phyloP scores from a whole-genome alignment of 768 basidiomycete genomes.

The Atractiella rhizophila region DNA sequence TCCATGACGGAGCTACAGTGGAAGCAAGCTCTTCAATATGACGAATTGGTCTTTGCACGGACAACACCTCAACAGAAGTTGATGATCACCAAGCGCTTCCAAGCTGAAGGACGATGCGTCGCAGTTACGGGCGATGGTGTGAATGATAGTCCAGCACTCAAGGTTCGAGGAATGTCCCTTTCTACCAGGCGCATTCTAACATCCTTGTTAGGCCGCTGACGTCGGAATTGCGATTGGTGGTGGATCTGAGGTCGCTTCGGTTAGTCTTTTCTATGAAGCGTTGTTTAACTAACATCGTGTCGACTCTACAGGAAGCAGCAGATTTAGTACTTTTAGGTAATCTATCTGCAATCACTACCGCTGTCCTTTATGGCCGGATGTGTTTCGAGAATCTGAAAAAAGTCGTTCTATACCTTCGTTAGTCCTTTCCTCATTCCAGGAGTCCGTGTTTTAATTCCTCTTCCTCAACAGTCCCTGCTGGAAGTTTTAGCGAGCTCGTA shows the following conservation, averaged over 20 bases:
- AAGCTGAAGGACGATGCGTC: slow-evolving; percentile 17
- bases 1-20: slow-evolving; percentile 21
- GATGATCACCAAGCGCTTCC: slow-evolving; percentile 21
- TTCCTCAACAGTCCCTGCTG: slow-evolving; percentile 29
- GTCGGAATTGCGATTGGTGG: no score
- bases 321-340: slow-evolving; percentile 37
- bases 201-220: no score
- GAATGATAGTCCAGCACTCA: slow-evolving; percentile 6
- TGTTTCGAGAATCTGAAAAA: slow-evolving; percentile 36
- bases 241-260: no score
- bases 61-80: slow-evolving; percentile 27
- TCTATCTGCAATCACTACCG: slow-evolving; percentile 52
- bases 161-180: no score
- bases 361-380: slow-evolving; percentile 28
- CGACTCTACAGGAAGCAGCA: no score
- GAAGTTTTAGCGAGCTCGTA: slow-evolving; percentile 38
- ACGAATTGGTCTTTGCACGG: slow-evolving; percentile 34
- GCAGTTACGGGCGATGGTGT: slow-evolving; percentile 20
- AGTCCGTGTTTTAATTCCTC: neutral
- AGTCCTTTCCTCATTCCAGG: neutral
- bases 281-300: no score
- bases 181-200: no score
- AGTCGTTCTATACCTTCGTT: neutral
- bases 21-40: slow-evolving; percentile 12
- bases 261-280: no score